Base-by-base conservation (phyloP, 1,139 yeast species). In the Suhomyces chickasaworum region DNA sequence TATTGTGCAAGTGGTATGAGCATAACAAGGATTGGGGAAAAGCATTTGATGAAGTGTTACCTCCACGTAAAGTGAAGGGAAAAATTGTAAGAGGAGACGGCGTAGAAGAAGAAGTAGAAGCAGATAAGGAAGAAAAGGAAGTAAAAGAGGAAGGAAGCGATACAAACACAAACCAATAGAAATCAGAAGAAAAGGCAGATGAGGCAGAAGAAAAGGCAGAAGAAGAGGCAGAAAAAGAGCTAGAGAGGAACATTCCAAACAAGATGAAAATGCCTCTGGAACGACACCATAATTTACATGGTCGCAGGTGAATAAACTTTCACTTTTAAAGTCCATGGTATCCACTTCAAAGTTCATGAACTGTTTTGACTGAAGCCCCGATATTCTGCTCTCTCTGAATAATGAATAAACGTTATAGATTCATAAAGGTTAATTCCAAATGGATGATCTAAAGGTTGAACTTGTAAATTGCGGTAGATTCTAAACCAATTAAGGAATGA, bases 41-140 rank as follows among this genome's bases (percentile, higher is more conserved):
- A 45, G 96, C 98, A 0, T 91, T 93, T 62, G 91, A 89, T 61
- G 75, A 78, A 25, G 93, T 89, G 1, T 74, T 93, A 42, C 99
- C 99, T 2, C 81, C 81, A 34, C 75, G 99, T 54, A 93, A 91
- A 66, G 63, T 85, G 37, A 59, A 61, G 50, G 53, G 51, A 12
- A 53, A 51, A 27, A 52, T 45, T 16, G 51, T 38, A 13, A 41
- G 44, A 7, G 53, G 52, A 12, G 47, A 38, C 10, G 48, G 49
- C 30, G 38, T 42, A 7, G 52, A 41, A 17, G 47, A 46, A 36
- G 45, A 30, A 12, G 48, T 22, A 8, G 40, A 39, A 15, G 49
- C 38, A 10, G 50, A 31, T 39, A 44, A 40, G 17, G 44, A 45
- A 30, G 47, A 37, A 10, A 45, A 35, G 9, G 46, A 41, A 39